These are phyloP conservation scores for Breviolum minutum DNA, from an alignment of 73 alveolate genomes.

Conservation along the genomic window DNA sequence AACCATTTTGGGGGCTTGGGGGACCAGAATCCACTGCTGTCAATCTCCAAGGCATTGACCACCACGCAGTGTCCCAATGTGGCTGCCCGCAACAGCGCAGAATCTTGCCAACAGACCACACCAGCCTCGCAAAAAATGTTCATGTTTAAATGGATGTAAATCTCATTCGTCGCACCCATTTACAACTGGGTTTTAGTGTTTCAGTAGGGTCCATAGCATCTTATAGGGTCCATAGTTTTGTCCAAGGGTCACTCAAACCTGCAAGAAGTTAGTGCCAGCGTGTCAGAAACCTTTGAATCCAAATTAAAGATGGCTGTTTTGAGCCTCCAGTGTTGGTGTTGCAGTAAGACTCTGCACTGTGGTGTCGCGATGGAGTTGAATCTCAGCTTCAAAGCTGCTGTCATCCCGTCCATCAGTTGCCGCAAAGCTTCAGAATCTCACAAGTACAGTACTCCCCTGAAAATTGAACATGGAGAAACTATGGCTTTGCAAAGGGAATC, in stretches of 20 bases:
- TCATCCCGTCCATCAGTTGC: too few species aligned
- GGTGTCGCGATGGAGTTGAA: slow-evolving; percentile 86
- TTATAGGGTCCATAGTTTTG: neutral
- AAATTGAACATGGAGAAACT: neutral
- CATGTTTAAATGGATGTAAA: neutral
- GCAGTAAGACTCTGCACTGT: slow-evolving; percentile 62
- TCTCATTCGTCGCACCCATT: neutral
- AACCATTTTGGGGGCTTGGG: neutral
- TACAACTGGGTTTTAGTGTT: neutral
- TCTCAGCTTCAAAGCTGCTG: neutral
- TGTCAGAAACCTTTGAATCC: neutral
- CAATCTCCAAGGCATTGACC: neutral
- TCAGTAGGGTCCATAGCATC: neutral
- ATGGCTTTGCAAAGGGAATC: too few species aligned
- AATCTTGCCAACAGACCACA: slow-evolving; percentile 41
- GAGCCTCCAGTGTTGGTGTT: slow-evolving; percentile 46
- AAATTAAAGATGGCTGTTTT: neutral
- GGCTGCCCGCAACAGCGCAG: slow-evolving; percentile 67
- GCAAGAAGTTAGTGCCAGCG: too few species aligned
- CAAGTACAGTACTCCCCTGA: neutral
- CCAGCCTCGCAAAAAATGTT: neutral
- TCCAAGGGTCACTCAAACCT: too few species aligned
- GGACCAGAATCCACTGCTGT: neutral
- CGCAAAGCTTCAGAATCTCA: too few species aligned
- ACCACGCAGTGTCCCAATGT: slow-evolving; percentile 47